Evolutionary conservation across 225 moss, liverwort and hornwort species (phyloP).

Genomic region (Pleurozium schreberi): DNA sequence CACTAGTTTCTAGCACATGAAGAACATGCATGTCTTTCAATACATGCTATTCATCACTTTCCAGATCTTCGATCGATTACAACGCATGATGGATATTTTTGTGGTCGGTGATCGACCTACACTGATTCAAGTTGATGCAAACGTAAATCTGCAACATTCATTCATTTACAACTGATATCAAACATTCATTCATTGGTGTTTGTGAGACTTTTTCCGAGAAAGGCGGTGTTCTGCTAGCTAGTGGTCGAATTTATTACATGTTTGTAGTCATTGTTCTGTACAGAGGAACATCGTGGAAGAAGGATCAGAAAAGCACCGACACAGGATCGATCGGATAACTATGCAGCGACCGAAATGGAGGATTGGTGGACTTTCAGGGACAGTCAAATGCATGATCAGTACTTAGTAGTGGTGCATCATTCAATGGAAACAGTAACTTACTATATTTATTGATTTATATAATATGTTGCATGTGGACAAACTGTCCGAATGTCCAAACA

Average conservation of each 20-base stretch:
- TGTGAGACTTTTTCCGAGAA: background rate
- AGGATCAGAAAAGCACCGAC: background rate
- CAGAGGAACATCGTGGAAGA: background rate
- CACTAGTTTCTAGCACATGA: background rate
- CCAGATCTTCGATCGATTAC: background rate
- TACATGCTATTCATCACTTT: background rate
- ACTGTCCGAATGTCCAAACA: background rate
- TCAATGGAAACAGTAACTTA: too few species aligned
- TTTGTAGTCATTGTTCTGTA: too few species aligned
- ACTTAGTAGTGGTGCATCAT: background rate
- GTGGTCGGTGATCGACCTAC: background rate
- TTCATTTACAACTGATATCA: background rate
- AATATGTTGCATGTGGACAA: background rate
- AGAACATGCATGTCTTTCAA: background rate
- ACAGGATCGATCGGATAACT: background rate
- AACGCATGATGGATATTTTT: too few species aligned
- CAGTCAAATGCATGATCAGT: background rate
- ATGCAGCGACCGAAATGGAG: background rate
- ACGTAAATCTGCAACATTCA: background rate
- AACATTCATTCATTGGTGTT: background rate
- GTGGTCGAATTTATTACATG: background rate
- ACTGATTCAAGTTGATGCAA: background rate
- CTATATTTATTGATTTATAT: background rate
- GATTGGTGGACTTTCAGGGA: background rate
- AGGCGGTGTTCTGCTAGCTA: background rate